phyloP scores from a whole-genome alignment of 1,284 basidiomycete genomes.

The Tilletia caries region DNA sequence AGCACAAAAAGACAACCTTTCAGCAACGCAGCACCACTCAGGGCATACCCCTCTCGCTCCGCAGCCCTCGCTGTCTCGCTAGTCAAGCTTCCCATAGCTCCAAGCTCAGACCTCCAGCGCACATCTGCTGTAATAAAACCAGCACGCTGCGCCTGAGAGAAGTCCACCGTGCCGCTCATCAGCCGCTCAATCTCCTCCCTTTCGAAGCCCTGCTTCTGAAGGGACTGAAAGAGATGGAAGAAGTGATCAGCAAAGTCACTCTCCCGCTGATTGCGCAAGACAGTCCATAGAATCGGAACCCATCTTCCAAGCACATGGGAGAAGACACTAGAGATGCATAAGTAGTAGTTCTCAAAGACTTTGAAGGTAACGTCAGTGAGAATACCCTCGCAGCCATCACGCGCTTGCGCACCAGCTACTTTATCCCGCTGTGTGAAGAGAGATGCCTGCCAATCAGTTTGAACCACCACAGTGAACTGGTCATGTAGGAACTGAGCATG shows the following conservation, averaged over 20 bases:
- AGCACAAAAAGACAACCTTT: constrained; percentile 9
- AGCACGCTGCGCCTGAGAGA: neutral
- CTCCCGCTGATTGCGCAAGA: neutral
- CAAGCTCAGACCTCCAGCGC: neutral
- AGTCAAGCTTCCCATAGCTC: neutral
- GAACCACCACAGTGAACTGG: neutral
- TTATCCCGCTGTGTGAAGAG: neutral
- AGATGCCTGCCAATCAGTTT: neutral
- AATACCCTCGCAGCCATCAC: neutral
- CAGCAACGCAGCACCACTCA: neutral
- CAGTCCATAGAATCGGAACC: neutral
- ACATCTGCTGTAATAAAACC: neutral
- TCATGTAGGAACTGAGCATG: neutral
- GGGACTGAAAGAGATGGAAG: neutral
- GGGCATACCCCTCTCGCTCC: neutral
- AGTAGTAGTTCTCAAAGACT: neutral
- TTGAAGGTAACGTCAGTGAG: constrained; percentile 10
- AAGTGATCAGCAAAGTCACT: constrained; percentile 11
- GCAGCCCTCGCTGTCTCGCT: neutral
- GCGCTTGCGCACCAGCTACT: neutral
- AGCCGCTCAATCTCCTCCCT: neutral
- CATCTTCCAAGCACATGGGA: neutral
- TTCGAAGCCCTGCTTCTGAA: neutral
- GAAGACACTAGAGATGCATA: neutral
- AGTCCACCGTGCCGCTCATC: neutral